Conservation (phyloP, 169 alveolate species). For the Eimeria praecox region DNA sequence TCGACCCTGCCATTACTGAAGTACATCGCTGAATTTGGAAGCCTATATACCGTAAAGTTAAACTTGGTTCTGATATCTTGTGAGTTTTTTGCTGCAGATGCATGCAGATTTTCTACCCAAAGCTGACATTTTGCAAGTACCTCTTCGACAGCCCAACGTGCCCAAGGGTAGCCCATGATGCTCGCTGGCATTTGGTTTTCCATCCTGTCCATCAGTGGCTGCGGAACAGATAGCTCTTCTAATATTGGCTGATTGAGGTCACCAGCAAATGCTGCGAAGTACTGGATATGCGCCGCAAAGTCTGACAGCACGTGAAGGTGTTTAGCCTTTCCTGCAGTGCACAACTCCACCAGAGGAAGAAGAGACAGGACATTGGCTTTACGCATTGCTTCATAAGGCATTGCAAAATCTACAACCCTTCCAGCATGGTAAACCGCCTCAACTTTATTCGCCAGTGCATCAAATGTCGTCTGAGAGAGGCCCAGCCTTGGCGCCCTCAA, state of each 20-base stretch:
- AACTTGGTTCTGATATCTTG: conserved; percentile 45
- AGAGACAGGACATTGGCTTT: conserved; percentile 84
- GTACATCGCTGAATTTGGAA: conserved; percentile 85
- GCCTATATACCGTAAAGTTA: conserved; percentile 83
- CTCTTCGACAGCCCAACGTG: conserved; percentile 86
- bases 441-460: conserved; percentile 66
- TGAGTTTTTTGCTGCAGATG: not conserved
- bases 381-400: conserved; percentile 80
- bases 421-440: conserved; percentile 86
- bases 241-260: conserved; percentile 74
- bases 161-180: conserved; percentile 86
- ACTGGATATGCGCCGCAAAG: conserved; percentile 84
- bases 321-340: conserved; percentile 81
- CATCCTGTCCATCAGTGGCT: conserved; percentile 74
- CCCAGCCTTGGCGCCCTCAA: conserved; percentile 83
- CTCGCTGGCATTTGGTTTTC: conserved; percentile 84
- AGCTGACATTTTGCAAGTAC: conserved; percentile 66
- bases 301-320: conserved; percentile 86
- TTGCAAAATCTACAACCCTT: conserved; percentile 82
- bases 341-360: conserved; percentile 80
- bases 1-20: conserved; percentile 83
- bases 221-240: conserved; percentile 63
- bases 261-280: conserved; percentile 77
- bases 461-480: conserved; percentile 64
- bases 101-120: not conserved